Base-by-base conservation (phyloP, 176 grass and related monocot genomes). In the Musa itinerans region DNA sequence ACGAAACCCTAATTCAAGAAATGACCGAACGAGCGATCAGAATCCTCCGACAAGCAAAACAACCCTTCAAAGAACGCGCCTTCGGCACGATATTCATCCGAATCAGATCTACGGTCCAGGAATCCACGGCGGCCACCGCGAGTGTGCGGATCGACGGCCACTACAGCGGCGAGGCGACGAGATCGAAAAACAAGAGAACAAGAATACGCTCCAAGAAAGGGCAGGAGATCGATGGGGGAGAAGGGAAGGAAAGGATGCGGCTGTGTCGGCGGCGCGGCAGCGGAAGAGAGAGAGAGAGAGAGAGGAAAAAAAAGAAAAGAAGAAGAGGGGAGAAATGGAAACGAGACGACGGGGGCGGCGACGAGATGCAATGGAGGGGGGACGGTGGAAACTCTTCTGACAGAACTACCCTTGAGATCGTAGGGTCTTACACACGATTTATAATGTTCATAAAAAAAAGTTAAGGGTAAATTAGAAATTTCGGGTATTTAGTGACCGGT, bases 311-410 rank as follows among this genome's bases (percentile, higher is more conserved):
- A 4, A 4, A 2, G 29, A 34, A 34, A 43, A 43, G 0, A 27
- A 27, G n/a, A 54, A 3, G 56, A 16, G 50, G 29, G 65, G 62
- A 78, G 74, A 71, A 76, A 56, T 76, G 68, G 27, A 15, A 54
- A 20, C 79, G 83, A 83, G 74, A 79, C 83, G 83, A 92, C 81
- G 86, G 78, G 81, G 73, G 89, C 83, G 89, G 78, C 79, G 73
- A 80, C 79, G 83, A 66, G 84, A 74, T 81, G 83, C 82, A 51
- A 34, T 66, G 61, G 72, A 62, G 52, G 52, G 25, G 78, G 62
- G 66, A 76, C 57, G 57, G 19, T 19, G 13, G 21, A 10, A 62
- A 51, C 17, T 48, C 3, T 12, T 48, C 9, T 52, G 68, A 70
- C 68, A 51, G 2, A 70, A 70, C 16, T 70, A 20, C 68, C 68